phyloP scores from a whole-genome alignment of 805 yeast species.

The Maudiozyma turicensis region DNA sequence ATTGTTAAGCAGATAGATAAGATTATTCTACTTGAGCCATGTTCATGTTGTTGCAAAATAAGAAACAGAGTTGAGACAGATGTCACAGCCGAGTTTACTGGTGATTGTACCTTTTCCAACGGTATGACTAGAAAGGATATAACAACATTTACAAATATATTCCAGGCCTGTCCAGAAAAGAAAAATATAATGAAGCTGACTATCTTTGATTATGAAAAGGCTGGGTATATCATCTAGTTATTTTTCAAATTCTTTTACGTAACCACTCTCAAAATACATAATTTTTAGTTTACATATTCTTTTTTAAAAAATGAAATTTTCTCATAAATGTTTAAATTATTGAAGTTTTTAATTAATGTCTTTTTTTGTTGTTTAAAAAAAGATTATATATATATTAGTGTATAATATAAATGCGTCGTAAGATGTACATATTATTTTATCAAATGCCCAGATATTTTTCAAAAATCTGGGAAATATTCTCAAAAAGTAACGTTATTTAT shows the following conservation, averaged over 20 bases:
- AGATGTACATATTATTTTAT: neutral
- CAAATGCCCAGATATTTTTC: neutral
- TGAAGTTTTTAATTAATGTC: no score
- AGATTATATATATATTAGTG: no score
- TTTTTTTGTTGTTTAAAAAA: no score
- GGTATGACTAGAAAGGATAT: slow-evolving; percentile 45
- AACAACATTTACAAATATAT: slow-evolving; percentile 14
- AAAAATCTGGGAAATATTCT: neutral
- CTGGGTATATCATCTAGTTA: slow-evolving; percentile 5
- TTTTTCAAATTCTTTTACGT: no score
- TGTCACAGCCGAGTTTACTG: neutral
- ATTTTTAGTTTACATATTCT: neutral
- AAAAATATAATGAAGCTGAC: slow-evolving; percentile 13
- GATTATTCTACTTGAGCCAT: slow-evolving; percentile 41
- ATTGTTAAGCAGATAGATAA: slow-evolving; percentile 25
- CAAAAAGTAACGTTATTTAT: neutral
- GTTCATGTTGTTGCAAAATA: slow-evolving; percentile 41
- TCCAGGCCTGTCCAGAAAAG: slow-evolving; percentile 4
- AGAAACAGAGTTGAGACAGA: slow-evolving; percentile 2
- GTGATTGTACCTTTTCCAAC: slow-evolving; percentile 37
- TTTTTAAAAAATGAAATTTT: no score
- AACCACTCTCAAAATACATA: no score
- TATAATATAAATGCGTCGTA: no score
- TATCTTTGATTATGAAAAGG: slow-evolving; percentile 12
- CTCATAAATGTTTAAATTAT: no score